phyloP scores from a whole-genome alignment of 805 yeast species.

The Lipomyces japonicus region DNA sequence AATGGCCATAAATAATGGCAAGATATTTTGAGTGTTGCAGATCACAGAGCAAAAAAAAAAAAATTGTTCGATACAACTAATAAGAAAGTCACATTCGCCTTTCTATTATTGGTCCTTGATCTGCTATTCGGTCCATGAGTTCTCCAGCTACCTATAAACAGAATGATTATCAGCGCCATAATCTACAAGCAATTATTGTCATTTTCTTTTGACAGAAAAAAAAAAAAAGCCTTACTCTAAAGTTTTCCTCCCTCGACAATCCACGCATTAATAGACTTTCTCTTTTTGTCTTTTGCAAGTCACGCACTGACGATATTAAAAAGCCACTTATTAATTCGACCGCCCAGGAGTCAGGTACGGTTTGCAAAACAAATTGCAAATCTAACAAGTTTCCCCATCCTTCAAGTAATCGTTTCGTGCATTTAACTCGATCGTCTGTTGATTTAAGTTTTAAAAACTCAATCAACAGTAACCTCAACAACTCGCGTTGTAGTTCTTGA shows the following conservation, averaged over 20 bases:
- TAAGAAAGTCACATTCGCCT: constrained; percentile 23
- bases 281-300: constrained; percentile 18
- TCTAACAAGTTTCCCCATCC: constrained; percentile 34
- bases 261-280: constrained; percentile 26
- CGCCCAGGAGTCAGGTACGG: constrained; percentile 37
- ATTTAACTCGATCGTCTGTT: constrained; percentile 27
- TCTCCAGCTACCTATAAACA: constrained; percentile 18
- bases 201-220: neutral
- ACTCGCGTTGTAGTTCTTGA: constrained; percentile 27
- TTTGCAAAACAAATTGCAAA: constrained; percentile 31
- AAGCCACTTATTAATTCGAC: constrained; percentile 34
- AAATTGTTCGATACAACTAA: too few species aligned
- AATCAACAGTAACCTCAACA: constrained; percentile 32
- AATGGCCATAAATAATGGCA: too few species aligned
- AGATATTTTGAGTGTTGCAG: too few species aligned
- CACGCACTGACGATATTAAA: constrained; percentile 27
- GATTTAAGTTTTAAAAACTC: constrained; percentile 31
- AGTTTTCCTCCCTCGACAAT: constrained; percentile 29
- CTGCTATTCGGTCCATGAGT: constrained; percentile 24
- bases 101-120: constrained; percentile 26
- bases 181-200: neutral
- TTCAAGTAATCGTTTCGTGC: constrained; percentile 33
- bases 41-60: too few species aligned
- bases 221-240: constrained; percentile 8
- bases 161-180: neutral